Evolutionary conservation across 1,284 basidiomycete species (phyloP).

Genomic region (Trichosporon ovoides): DNA sequence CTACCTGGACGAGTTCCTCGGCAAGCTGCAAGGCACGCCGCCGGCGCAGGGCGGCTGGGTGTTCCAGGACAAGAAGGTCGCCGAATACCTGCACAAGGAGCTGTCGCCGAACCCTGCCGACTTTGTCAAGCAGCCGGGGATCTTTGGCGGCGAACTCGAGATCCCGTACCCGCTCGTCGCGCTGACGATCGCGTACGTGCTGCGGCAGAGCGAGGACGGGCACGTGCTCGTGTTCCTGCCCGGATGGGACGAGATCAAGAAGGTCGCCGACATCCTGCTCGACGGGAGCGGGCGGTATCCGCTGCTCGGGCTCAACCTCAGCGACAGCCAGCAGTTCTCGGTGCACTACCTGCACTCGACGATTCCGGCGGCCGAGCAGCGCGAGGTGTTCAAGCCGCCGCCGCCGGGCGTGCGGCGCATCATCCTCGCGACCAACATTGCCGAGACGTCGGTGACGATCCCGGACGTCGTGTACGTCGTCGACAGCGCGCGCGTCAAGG

Average conservation of each 20-base stretch:
- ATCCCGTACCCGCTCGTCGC: slow-evolving; percentile 79
- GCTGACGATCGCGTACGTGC: slow-evolving; percentile 72
- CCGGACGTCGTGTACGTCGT: slow-evolving; percentile 95
- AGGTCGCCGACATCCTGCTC: slow-evolving; percentile 65
- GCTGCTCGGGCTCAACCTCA: slow-evolving; percentile 61
- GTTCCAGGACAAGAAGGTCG: slow-evolving; percentile 64
- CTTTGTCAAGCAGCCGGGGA: slow-evolving; percentile 32
- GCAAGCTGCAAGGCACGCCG: slow-evolving; percentile 52
- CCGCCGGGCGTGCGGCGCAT: slow-evolving; percentile 71
- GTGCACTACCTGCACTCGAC: slow-evolving; percentile 90
- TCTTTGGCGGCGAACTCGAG: slow-evolving; percentile 63
- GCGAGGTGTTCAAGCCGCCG: slow-evolving; percentile 80
- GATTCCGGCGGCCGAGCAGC: slow-evolving; percentile 84
- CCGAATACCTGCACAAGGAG: slow-evolving; percentile 71
- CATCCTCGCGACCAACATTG: slow-evolving; percentile 92
- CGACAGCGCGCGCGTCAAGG: slow-evolving; percentile 83
- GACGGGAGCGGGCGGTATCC: slow-evolving; percentile 51
- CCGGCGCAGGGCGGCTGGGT: slow-evolving; percentile 59
- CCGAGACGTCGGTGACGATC: slow-evolving; percentile 93
- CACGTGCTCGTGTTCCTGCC: slow-evolving; percentile 78
- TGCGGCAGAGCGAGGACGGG: slow-evolving; percentile 70
- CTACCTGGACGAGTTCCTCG: slow-evolving; percentile 75
- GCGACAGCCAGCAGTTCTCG: slow-evolving; percentile 58
- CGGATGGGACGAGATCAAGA: slow-evolving; percentile 70
- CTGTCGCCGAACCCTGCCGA: slow-evolving; percentile 50